Conservation (phyloP, 495 filamentous ascomycete species). For the Aspergillus carlsbadensis region DNA sequence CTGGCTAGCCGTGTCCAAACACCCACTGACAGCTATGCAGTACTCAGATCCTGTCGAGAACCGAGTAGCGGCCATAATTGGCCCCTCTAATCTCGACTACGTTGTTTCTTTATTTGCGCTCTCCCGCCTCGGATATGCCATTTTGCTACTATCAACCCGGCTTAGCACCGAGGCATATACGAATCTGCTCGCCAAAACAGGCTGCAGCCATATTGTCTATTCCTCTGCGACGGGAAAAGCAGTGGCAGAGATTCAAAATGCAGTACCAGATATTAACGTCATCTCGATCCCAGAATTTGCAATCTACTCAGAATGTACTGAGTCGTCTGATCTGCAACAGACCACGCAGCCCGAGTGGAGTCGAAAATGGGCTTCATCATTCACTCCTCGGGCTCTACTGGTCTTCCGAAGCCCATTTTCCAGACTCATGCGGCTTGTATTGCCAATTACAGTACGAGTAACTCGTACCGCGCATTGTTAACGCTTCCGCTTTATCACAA, state of each 20-base stretch:
- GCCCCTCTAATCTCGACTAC: constrained; percentile 54
- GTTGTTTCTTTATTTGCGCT: constrained; percentile 54
- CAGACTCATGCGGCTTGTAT: constrained; percentile 36
- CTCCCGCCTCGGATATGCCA: constrained; percentile 53
- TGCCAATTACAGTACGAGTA: constrained; percentile 36
- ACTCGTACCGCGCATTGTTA: constrained; percentile 38
- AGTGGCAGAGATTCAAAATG: constrained; percentile 21
- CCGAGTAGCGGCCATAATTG: constrained; percentile 48
- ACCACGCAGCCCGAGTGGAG: constrained; percentile 22
- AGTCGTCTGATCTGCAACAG: constrained; percentile 4
- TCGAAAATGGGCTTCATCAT: constrained; percentile 46
- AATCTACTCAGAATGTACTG: constrained; percentile 1
- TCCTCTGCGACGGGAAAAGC: constrained; percentile 17
- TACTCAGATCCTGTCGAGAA: constrained; percentile 10
- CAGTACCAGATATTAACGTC: not conserved
- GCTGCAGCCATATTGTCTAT: constrained; percentile 40
- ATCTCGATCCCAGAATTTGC: constrained; percentile 12
- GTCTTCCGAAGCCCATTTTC: constrained; percentile 54
- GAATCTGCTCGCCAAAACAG: constrained; percentile 45
- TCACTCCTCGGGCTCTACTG: constrained; percentile 58
- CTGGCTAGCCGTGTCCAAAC: not conserved
- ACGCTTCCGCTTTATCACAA: constrained; percentile 54
- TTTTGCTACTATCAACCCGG: constrained; percentile 56
- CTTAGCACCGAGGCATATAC: constrained; percentile 49
- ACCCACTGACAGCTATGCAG: not conserved